Base-by-base conservation (phyloP, 139 green algal genomes). In the Nannochloris sp. region DNA sequence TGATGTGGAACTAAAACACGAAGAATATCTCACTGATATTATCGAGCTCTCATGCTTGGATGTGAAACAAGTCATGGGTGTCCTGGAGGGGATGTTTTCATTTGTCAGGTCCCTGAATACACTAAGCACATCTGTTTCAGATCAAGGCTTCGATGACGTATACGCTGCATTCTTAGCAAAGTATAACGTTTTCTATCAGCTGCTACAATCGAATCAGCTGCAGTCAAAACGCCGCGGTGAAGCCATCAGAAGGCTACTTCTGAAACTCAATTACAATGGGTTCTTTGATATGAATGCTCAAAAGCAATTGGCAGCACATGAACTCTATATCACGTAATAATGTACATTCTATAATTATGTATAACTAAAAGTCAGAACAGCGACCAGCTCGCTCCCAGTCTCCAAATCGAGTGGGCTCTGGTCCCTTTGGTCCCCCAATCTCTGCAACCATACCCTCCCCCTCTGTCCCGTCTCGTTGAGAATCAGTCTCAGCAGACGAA, bases 241-340 rank as follows among this genome's bases (percentile, higher is more conserved):
- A 1, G 75, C 80, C 43, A 71, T 95, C 63, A 72, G 82, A 9
- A 89, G 94, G 73, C 77, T 96, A 12, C 73, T 93, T 8, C 49
- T 85, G 59, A 68, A 85, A 1, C 75, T 96, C 3, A 85, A 93
- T 71, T 94, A 79, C 79, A 94, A 92, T 62, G 61, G 59, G 29
- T 93, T 56, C n/a, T 30, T 13, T 56, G 60, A 66, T 23, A n/a
- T 23, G n/a, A 28, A 64, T 17, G 58, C 58, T 29, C 23, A 55
- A 26, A 30, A 26, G 58, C 50, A 59, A 12, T 17, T 53, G 16
- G 12, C 46, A 53, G n/a, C n/a, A 28, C 46, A 53, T 23, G 46
- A 20, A 20, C 46, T 53, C n/a, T 23, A 53, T 53, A 23, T 53
- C 12, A 53, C 10, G 17, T 53, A 53, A 10, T 13, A 28, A 26